Base-by-base conservation (phyloP, 2,329 filamentous ascomycete genomes). In the Monosporascus sp. region DNA sequence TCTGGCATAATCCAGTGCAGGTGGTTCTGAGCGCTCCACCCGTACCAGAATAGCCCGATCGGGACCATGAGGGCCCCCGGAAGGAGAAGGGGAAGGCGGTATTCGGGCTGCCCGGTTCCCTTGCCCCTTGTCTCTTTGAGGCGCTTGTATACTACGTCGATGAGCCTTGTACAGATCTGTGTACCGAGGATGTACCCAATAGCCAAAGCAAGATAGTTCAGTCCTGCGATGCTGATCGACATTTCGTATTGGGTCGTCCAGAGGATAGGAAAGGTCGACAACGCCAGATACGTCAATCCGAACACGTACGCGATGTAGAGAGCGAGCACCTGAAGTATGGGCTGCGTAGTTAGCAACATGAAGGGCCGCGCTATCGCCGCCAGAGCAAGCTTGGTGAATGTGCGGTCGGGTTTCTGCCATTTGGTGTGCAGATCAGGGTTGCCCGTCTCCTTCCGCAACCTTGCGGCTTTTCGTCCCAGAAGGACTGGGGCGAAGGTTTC, bases 401-500 rank as follows among this genome's bases (percentile, higher is more conserved):
- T 67, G 31, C 57, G 56, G 17, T 66, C 62, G 8, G 67, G 64
- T 35, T 64, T 69, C 43, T 83, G 84, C 62, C 80, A 76, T 37
- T 82, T 72, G 14, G 80, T 77, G 47, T 69, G 60, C 61, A 72
- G 63, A 4, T 48, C 51, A 3, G 52, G 45, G 55, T 86, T 85
- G 38, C 76, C 79, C 2, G 81, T 86, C 57, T 79, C 73, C 56
- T 76, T 76, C 52, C 76, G 73, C 19, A 85, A 71, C n/a, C 71
- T 75, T 49, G 74, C 69, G 40, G 81, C 81, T 64, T 84, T 85
- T 52, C 74, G 69, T 31, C 74, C 68, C 7, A 88, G 76, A 7
- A 89, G 74, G 24, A 78, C 79, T 0, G 84, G 81, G 0, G 78
- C 80, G 65, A 86, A 87, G 3, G 84, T 87, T 62, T 88, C 85